phyloP scores from a whole-genome alignment of 495 filamentous ascomycete genomes.

The Saxophila tyrrhenica region DNA sequence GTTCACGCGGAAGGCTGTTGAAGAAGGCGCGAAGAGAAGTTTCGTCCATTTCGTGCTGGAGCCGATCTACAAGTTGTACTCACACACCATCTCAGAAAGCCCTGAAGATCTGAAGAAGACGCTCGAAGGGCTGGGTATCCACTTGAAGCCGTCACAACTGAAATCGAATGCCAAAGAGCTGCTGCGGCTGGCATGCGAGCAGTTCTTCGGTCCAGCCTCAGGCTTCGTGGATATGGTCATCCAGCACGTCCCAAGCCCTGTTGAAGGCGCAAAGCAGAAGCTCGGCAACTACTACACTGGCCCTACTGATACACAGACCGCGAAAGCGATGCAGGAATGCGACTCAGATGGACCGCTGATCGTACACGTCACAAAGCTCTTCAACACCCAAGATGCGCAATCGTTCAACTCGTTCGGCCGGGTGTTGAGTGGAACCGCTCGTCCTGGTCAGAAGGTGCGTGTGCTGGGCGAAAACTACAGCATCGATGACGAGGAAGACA shows the following conservation, averaged over 20 bases:
- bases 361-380: conserved; percentile 84
- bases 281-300: conserved; percentile 87
- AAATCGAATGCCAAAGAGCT: conserved; percentile 81
- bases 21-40: conserved; percentile 67
- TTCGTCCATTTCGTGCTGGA: conserved; percentile 95
- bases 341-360: conserved; percentile 83
- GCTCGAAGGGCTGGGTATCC: conserved; percentile 67
- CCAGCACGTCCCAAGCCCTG: conserved; percentile 79
- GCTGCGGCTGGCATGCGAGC: conserved; percentile 78
- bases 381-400: conserved; percentile 75
- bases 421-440: conserved; percentile 86
- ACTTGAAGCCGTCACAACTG: conserved; percentile 81
- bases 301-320: conserved; percentile 79
- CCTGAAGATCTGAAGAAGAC: conserved; percentile 76
- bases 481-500: conserved; percentile 95
- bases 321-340: conserved; percentile 66
- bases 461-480: conserved; percentile 95
- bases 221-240: conserved; percentile 96
- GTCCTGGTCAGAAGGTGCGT: conserved; percentile 69
- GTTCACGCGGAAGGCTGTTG: conserved; percentile 77
- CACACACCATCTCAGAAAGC: conserved; percentile 86
- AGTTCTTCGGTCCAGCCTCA: conserved; percentile 83
- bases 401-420: conserved; percentile 81
- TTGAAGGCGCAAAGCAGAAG: conserved; percentile 62
- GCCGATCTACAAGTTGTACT: conserved; percentile 95